Percentiles rank a stretch among this genome's conserved stretches.
Evolutionary conservation across 768 basidiomycete genomes (phyloP).

Genomic region (Strobilomyces dryophilus): DNA sequence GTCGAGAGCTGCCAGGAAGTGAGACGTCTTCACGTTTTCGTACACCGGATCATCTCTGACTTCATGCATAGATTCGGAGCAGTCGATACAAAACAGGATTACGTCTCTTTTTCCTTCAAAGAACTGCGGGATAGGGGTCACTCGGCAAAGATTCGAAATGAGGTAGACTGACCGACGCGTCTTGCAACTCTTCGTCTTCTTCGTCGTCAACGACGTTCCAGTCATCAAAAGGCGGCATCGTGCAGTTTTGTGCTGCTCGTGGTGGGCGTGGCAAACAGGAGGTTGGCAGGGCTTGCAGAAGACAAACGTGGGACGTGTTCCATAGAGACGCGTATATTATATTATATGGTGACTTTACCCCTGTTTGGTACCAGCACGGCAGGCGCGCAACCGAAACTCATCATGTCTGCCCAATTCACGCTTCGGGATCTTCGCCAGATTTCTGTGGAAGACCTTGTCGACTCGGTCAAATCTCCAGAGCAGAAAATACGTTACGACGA

Average conservation of each 20-base stretch:
- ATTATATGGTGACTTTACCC: constrained; percentile 15
- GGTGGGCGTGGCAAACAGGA: background rate
- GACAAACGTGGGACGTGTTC: background rate
- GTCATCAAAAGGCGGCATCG: constrained; percentile 70
- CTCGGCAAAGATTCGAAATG: constrained; percentile 10
- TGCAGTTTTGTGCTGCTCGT: background rate
- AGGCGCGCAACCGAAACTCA: background rate
- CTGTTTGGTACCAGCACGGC: background rate
- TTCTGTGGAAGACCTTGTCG: constrained; percentile 17
- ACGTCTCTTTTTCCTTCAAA: constrained; percentile 79
- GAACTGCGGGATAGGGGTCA: constrained; percentile 38
- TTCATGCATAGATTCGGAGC: constrained; percentile 83
- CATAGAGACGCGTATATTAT: constrained; percentile 23
- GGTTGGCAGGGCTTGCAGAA: background rate
- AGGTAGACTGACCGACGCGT: constrained; percentile 45
- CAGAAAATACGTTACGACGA: constrained; percentile 65
- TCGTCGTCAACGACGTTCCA: constrained; percentile 80
- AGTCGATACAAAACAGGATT: constrained; percentile 94
- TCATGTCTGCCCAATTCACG: constrained; percentile 13
- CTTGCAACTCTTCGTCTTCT: constrained; percentile 80
- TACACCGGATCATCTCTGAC: constrained; percentile 61
- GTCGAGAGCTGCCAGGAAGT: constrained; percentile 75
- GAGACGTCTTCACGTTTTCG: constrained; percentile 66
- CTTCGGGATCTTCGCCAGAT: constrained; percentile 33
- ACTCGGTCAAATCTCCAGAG: constrained; percentile 32